Conservation (phyloP, 805 yeast species). For the Candida qinlingensis region DNA sequence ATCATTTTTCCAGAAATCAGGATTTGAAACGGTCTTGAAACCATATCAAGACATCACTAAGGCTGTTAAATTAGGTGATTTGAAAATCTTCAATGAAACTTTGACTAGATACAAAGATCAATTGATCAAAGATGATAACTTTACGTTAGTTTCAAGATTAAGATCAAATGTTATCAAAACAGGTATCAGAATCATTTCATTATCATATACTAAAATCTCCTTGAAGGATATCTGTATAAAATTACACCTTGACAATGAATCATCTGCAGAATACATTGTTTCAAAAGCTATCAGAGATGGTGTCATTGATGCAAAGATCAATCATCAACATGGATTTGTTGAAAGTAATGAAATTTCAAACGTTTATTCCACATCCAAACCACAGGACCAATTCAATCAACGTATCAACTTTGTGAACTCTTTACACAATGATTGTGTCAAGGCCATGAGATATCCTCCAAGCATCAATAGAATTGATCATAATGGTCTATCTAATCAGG, state of each 20-base stretch:
- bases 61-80: conserved; percentile 90
- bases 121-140: conserved; percentile 73
- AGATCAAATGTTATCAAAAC: conserved; percentile 97
- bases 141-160: conserved; percentile 78
- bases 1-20: conserved; percentile 64
- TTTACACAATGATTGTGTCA: conserved; percentile 86
- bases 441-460: conserved; percentile 88
- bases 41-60: conserved; percentile 86
- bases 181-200: conserved; percentile 88
- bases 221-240: conserved; percentile 91
- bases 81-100: conserved; percentile 70
- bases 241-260: conserved; percentile 87
- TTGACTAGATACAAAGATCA: conserved; percentile 54
- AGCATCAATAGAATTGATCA: conserved; percentile 22
- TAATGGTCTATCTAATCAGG: conserved; percentile 5
- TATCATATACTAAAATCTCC: conserved; percentile 87
- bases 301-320: conserved; percentile 90
- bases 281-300: conserved; percentile 97
- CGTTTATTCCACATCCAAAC: conserved; percentile 80
- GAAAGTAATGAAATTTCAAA: conserved; percentile 84
- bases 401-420: conserved; percentile 90
- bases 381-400: conserved; percentile 84
- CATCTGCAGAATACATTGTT: conserved; percentile 93
- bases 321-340: conserved; percentile 88
- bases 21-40: conserved; percentile 52